phyloP scores from a whole-genome alignment of 1,284 basidiomycete species.

The Ganoderma lingzhi region DNA sequence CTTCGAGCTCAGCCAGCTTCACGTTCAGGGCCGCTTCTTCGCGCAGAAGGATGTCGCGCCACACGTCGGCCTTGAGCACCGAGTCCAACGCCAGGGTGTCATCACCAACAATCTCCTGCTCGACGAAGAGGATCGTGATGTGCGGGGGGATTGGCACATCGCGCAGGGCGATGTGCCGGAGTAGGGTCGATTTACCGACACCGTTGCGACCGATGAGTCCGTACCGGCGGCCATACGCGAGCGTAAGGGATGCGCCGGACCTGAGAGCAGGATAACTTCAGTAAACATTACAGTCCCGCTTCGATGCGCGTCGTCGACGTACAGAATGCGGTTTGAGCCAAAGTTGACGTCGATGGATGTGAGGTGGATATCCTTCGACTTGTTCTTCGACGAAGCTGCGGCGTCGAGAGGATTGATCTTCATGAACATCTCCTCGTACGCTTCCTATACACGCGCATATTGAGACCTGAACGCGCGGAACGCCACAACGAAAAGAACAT shows the following conservation, averaged over 20 bases:
- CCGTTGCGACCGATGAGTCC: constrained; percentile 89
- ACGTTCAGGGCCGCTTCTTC: constrained; percentile 84
- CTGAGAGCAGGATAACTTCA: constrained; percentile 44
- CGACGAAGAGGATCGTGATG: constrained; percentile 97
- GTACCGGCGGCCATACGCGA: constrained; percentile 90
- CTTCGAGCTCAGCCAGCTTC: constrained; percentile 76
- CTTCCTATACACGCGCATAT: constrained; percentile 64
- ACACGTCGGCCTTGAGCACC: constrained; percentile 96
- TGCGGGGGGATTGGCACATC: constrained; percentile 94
- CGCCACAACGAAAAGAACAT: constrained; percentile 24
- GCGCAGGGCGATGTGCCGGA: constrained; percentile 94
- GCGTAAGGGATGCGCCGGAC: constrained; percentile 85
- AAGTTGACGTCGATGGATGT: constrained; percentile 97
- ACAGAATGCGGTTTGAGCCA: constrained; percentile 93
- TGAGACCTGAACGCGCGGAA: background rate
- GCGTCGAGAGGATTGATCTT: constrained; percentile 98
- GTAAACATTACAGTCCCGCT: background rate
- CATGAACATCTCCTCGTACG: constrained; percentile 99
- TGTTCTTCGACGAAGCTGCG: constrained; percentile 83
- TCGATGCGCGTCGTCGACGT: constrained; percentile 39
- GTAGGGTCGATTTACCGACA: constrained; percentile 98
- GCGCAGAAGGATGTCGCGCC: constrained; percentile 89
- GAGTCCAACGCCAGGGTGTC: constrained; percentile 93
- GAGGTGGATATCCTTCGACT: constrained; percentile 97
- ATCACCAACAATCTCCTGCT: constrained; percentile 97